Percentiles rank a stretch among this genome's conserved stretches.
Evolutionary conservation across 164 flowering plant species (phyloP).

Genomic region (Platanus orientalis): DNA sequence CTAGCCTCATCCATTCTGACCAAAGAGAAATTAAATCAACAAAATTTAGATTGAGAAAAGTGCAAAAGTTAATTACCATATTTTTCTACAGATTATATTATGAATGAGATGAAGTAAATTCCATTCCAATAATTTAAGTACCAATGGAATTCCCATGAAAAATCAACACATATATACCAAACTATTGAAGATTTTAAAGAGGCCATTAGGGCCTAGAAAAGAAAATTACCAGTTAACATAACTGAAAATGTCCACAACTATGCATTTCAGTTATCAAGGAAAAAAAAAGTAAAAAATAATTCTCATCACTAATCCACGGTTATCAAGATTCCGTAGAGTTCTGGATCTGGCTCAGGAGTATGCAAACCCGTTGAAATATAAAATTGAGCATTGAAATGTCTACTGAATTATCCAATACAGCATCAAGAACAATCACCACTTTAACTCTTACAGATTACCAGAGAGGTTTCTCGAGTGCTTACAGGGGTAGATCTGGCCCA

Average conservation of each 20-base stretch:
- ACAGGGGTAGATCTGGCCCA: too few relatives aligned
- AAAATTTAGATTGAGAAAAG: background rate
- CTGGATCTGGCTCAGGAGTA: background rate
- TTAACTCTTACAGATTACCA: background rate
- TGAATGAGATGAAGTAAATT: background rate
- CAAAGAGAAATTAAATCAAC: conserved; percentile 11
- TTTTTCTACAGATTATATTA: background rate
- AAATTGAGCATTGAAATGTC: background rate
- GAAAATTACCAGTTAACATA: background rate
- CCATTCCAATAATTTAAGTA: background rate
- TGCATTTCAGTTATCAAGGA: background rate
- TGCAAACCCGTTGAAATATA: too few relatives aligned
- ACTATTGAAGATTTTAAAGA: background rate
- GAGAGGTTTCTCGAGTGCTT: background rate
- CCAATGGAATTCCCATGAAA: background rate
- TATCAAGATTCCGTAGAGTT: background rate
- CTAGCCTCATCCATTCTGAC: conserved; percentile 68
- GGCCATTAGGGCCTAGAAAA: background rate
- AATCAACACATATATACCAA: too few relatives aligned
- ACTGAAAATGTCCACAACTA: background rate
- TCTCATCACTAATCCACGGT: background rate
- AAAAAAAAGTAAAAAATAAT: background rate
- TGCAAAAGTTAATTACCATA: background rate
- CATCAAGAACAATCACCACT: background rate
- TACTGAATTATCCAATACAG: background rate